These are phyloP conservation scores for Starmera quercuum DNA, from an alignment of 805 yeast genomes.

Conservation along the genomic window DNA sequence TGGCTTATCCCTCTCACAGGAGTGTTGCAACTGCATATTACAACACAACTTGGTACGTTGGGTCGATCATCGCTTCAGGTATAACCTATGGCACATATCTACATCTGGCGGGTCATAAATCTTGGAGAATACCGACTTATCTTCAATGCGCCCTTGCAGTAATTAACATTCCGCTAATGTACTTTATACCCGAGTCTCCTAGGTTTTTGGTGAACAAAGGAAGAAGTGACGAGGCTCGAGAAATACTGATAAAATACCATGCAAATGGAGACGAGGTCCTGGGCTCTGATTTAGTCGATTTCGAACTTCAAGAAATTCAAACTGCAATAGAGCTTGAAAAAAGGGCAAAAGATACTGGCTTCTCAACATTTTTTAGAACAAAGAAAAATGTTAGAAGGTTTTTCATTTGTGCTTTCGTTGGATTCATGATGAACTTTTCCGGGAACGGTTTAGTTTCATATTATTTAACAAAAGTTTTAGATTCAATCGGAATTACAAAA, in stretches of 20 bases:
- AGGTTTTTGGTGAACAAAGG: conserved; percentile 32
- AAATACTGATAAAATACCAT: conserved; percentile 29
- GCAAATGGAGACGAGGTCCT: conserved; percentile 22
- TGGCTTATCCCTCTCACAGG: conserved; percentile 38
- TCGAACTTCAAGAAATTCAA: conserved; percentile 28
- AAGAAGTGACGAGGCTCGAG: conserved; percentile 30
- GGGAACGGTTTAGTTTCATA: conserved; percentile 41
- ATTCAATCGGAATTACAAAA: conserved; percentile 40
- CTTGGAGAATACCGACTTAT: conserved; percentile 45
- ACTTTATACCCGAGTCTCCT: conserved; percentile 36
- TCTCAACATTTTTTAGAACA: conserved; percentile 25
- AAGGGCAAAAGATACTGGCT: conserved; percentile 18
- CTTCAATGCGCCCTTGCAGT: conserved; percentile 33
- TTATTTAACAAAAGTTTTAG: conserved; percentile 37
- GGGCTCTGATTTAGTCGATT: conserved; percentile 19
- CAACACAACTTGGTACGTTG: conserved; percentile 41
- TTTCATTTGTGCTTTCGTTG: conserved; percentile 22
- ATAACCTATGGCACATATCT: conserved; percentile 34
- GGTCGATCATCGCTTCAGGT: conserved; percentile 42
- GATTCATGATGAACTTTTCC: conserved; percentile 31
- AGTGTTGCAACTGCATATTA: conserved; percentile 31
- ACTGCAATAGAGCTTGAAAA: conserved; percentile 31
- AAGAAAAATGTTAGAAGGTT: conserved; percentile 31
- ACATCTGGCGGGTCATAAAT: conserved; percentile 18
- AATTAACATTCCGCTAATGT: conserved; percentile 14